Evolutionary conservation across 2,329 filamentous ascomycete genomes (phyloP).

Genomic region (Bipolaris sorokiniana): DNA sequence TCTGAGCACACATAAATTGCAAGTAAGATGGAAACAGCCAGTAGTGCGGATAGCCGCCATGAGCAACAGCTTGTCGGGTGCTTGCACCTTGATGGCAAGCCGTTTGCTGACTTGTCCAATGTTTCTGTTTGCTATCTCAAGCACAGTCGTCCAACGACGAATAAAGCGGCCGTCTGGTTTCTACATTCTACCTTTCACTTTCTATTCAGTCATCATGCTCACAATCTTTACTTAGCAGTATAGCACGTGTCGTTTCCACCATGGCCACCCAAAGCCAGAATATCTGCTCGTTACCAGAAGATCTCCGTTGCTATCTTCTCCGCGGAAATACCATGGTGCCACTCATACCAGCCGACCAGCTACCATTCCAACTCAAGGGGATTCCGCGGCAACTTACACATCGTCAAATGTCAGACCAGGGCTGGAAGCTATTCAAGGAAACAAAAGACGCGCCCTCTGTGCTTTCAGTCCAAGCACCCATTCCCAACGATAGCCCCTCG

Average conservation of each 20-base stretch:
- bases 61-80: neutral
- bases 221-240: neutral
- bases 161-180: neutral
- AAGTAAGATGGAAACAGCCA: neutral
- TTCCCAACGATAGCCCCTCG: neutral
- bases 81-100: neutral
- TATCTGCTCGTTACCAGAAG: conserved; percentile 15
- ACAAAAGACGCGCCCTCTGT: conserved; percentile 15
- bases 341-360: conserved; percentile 52
- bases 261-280: conserved; percentile 13
- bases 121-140: conserved; percentile 24
- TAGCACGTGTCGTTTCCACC: neutral
- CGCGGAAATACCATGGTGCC: conserved; percentile 48
- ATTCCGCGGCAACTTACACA: conserved; percentile 45
- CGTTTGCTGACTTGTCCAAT: conserved; percentile 8
- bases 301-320: conserved; percentile 48
- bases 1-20: neutral
- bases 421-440: conserved; percentile 35
- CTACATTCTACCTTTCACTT: neutral
- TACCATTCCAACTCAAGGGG: conserved; percentile 50
- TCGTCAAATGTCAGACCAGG: conserved; percentile 30
- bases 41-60: neutral
- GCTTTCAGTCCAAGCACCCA: conserved; percentile 17
- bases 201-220: neutral
- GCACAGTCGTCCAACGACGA: conserved; percentile 1